These are phyloP conservation scores for Yamadazyma phyllophila DNA, from an alignment of 805 yeast species.

Conservation along the genomic window DNA sequence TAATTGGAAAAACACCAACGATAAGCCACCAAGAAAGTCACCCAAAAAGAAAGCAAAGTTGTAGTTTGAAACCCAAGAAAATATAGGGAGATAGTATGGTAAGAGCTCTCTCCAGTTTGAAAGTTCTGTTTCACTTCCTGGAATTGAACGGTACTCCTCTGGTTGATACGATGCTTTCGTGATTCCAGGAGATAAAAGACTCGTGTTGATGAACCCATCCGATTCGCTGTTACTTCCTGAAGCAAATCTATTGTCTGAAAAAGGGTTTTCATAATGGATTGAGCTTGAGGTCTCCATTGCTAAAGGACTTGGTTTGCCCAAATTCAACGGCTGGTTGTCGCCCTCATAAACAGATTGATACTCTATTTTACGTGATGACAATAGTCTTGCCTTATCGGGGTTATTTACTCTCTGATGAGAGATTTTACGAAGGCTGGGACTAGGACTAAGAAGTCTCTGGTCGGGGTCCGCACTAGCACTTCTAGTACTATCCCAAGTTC, in stretches of 20 bases:
- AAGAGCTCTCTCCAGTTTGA: constrained; percentile 33
- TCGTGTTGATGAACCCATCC: neutral
- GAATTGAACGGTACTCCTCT: constrained; percentile 23
- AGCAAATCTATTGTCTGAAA: neutral
- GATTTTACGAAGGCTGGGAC: constrained; percentile 26
- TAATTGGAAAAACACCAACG: constrained; percentile 87
- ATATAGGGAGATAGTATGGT: constrained; percentile 66
- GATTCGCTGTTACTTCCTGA: neutral
- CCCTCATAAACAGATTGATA: constrained; percentile 16
- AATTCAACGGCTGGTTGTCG: constrained; percentile 12
- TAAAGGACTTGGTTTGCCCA: constrained; percentile 7
- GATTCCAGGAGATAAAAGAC: neutral
- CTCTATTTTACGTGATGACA: constrained; percentile 8
- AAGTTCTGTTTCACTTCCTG: constrained; percentile 19
- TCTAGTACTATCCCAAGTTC: constrained; percentile 1
- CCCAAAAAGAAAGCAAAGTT: constrained; percentile 38
- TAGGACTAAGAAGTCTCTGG: constrained; percentile 19
- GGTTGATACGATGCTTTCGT: neutral
- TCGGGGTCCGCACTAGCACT: neutral
- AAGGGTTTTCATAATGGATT: neutral
- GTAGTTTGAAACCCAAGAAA: constrained; percentile 65
- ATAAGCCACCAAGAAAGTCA: constrained; percentile 80
- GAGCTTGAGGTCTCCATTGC: neutral
- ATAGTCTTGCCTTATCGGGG: constrained; percentile 10
- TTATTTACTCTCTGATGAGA: constrained; percentile 22